Base-by-base conservation (phyloP, 176 grass and related monocot species). In the Bromus sterilis region DNA sequence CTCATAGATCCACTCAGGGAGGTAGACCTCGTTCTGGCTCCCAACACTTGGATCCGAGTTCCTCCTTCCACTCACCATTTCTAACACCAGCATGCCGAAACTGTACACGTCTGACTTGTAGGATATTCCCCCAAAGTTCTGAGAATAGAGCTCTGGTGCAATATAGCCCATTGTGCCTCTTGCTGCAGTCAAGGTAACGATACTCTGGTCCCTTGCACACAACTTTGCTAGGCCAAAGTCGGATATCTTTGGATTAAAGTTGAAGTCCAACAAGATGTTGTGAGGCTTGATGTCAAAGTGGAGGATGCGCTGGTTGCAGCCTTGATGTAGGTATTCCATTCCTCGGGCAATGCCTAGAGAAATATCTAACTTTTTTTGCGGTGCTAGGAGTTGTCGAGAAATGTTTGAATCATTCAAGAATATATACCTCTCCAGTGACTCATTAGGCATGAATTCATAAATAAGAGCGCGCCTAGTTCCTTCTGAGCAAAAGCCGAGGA, bases 271-370 rank as follows among this genome's bases (percentile, higher is more conserved):
- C 14, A 66, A 9, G 15, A 64, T 64, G 31, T 64, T 64, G 15
- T 64, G 61, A 20, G 61, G 61, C 30, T 64, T 64, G 29, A 64
- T 64, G 15, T 64, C 61, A 2, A 93, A 91, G 25, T 91, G 91
- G 15, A 94, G 78, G 26, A 94, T 94, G 26, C 85, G 88, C 23
- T 94, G 78, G 20, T 88, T 79, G 33, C 91, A 93, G 4, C 87
- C 87, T 51, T 90, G 84, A 37, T 90, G 91, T 12, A 93, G 62
- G 51, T 94, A 94, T 26, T 88, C 85, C 13, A 94, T 94, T 28
- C 91, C 91, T 61, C 56, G 67, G 39, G 88, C 78, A 35, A 93
- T 88, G 0, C 87, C 80, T 43, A 69, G 46, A 3, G 88, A 78
- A 26, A 94, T 88, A 15, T 81, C 75, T 41, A 80, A 64, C 80